Percentiles rank a stretch among this genome's conserved stretches.
These are phyloP conservation scores for Gaillardinia entomophila DNA, from an alignment of 805 yeast genomes.

Conservation along the genomic window DNA sequence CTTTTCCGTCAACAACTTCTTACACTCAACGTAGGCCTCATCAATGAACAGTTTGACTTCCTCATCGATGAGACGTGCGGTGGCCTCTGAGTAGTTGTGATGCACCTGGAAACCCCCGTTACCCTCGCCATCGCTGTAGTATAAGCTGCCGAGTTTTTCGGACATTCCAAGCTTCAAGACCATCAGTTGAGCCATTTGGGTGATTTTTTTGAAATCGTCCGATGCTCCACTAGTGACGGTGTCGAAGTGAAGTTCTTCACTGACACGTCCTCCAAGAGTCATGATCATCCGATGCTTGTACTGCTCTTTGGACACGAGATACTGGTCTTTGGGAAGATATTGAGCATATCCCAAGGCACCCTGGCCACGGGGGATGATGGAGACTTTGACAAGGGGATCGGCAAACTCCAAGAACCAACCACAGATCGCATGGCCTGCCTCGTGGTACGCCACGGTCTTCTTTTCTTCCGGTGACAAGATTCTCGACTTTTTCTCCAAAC, in stretches of 20 bases:
- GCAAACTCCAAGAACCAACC: constrained; percentile 90
- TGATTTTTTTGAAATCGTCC: constrained; percentile 89
- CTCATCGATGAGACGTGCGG: constrained; percentile 59
- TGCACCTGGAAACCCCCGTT: constrained; percentile 46
- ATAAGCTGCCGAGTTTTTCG: constrained; percentile 64
- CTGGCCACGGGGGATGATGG: constrained; percentile 90
- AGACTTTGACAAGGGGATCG: constrained; percentile 88
- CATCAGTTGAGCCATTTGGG: constrained; percentile 86
- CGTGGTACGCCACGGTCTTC: constrained; percentile 85
- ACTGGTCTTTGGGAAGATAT: constrained; percentile 85
- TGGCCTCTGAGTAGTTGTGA: constrained; percentile 67
- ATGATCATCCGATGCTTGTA: constrained; percentile 83
- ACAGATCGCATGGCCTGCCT: constrained; percentile 95
- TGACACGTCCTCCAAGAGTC: constrained; percentile 89
- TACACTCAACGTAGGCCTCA: constrained; percentile 61
- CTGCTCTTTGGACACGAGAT: constrained; percentile 70
- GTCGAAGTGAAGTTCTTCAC: constrained; percentile 83
- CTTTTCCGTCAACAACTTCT: constrained; percentile 51
- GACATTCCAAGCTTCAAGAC: constrained; percentile 87
- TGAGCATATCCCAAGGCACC: constrained; percentile 97
- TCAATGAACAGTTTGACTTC: constrained; percentile 65
- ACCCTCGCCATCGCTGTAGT: constrained; percentile 43
- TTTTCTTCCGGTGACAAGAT: constrained; percentile 77
- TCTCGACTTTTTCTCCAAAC: constrained; percentile 81
- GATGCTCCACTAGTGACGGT: constrained; percentile 89